Evolutionary conservation across 2,329 filamentous ascomycete genomes (phyloP).

Genomic region (Pseudopyricularia javanii): DNA sequence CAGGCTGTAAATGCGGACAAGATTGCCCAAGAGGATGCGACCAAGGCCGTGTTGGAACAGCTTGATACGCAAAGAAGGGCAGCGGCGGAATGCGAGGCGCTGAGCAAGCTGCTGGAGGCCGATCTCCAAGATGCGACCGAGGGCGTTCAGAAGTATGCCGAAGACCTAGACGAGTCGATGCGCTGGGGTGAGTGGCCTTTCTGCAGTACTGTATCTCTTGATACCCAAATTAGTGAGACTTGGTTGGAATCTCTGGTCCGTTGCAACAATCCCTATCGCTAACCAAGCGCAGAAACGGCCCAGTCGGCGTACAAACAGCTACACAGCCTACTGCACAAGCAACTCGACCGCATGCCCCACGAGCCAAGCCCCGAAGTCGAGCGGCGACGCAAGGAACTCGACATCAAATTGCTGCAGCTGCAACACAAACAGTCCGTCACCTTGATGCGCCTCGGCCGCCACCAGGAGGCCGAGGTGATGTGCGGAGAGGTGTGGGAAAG

Average conservation of each 20-base stretch:
- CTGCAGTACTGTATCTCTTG: no score
- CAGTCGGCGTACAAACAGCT: conserved; percentile 2
- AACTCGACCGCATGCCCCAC: not conserved
- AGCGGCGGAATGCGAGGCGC: not conserved
- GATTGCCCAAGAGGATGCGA: not conserved
- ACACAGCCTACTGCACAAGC: not conserved
- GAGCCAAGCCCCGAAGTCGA: not conserved
- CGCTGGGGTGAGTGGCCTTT: conserved; percentile 1
- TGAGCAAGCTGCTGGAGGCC: not conserved
- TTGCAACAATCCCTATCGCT: not conserved
- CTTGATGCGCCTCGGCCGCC: conserved; percentile 3
- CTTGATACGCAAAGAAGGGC: not conserved
- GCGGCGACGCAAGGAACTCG: not conserved
- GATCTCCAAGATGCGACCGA: not conserved
- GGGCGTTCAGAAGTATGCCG: conserved; percentile 2
- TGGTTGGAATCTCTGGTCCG: no score
- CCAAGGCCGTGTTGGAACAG: not conserved
- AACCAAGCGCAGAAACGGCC: not conserved
- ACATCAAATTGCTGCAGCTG: not conserved
- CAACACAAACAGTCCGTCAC: conserved; percentile 2
- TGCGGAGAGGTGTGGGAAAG: conserved; percentile 1
- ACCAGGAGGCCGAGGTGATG: conserved; percentile 2
- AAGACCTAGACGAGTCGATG: conserved; percentile 3
- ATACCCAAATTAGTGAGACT: no score
- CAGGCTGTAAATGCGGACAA: not conserved